These are phyloP conservation scores for Fagus sylvatica DNA, from an alignment of 306 rosid species.

Conservation along the genomic window DNA sequence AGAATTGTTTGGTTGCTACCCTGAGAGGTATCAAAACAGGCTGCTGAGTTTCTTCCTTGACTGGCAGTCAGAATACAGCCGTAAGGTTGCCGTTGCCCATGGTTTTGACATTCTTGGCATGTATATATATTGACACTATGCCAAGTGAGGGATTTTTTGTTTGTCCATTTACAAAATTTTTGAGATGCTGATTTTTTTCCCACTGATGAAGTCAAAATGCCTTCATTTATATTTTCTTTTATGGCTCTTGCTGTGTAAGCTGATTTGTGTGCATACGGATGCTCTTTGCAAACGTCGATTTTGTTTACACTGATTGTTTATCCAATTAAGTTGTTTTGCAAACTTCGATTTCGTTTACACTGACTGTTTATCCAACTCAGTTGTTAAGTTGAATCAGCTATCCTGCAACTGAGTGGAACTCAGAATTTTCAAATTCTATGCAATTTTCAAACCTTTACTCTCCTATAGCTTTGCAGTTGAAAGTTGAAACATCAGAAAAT, in stretches of 20 bases:
- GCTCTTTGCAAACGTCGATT: too few relatives aligned
- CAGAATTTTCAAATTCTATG: too few relatives aligned
- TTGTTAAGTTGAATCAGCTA: background rate
- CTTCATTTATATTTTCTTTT: too few relatives aligned
- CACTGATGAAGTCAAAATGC: background rate
- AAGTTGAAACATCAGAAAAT: too few relatives aligned
- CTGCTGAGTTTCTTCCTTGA: constrained; percentile 33
- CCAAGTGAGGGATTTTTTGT: constrained; percentile 19
- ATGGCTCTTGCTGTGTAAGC: background rate
- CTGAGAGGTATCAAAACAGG: constrained; percentile 28
- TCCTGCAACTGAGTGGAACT: background rate
- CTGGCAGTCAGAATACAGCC: constrained; percentile 34
- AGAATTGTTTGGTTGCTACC: constrained; percentile 28
- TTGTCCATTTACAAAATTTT: background rate
- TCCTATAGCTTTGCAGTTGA: too few relatives aligned
- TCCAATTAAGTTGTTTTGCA: background rate
- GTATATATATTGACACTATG: constrained; percentile 53
- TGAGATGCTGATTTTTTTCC: background rate
- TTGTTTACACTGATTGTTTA: background rate
- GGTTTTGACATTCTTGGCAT: constrained; percentile 37
- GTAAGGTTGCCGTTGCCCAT: constrained; percentile 31
- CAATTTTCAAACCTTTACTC: too few relatives aligned
- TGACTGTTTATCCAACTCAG: background rate
- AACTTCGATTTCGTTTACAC: too few relatives aligned
- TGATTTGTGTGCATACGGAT: background rate